These are phyloP conservation scores for Claviceps sp. DNA, from an alignment of 2,329 filamentous ascomycete genomes.

Conservation along the genomic window DNA sequence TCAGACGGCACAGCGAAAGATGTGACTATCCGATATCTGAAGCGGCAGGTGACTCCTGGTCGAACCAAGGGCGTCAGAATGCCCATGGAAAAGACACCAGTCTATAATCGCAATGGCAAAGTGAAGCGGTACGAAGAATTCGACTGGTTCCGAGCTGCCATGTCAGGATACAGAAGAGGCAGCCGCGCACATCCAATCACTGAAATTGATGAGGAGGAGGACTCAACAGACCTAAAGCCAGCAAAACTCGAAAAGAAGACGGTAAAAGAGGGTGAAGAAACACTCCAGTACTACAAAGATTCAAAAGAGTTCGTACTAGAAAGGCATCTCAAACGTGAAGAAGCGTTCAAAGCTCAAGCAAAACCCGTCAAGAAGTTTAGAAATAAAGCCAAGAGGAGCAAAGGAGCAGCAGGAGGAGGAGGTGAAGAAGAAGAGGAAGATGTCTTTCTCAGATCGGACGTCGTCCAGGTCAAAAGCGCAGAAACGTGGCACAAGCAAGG, in stretches of 20 bases:
- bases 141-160: constrained; percentile 78
- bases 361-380: constrained; percentile 62
- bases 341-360: constrained; percentile 62
- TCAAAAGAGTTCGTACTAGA: constrained; percentile 76
- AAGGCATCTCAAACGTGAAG: constrained; percentile 79
- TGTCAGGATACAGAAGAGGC: constrained; percentile 55
- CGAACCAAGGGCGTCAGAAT: constrained; percentile 79
- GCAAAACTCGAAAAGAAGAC: constrained; percentile 61
- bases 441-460: constrained; percentile 66
- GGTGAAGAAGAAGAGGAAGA: constrained; percentile 54
- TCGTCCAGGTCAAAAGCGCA: constrained; percentile 74
- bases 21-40: constrained; percentile 83
- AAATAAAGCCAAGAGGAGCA: constrained; percentile 60
- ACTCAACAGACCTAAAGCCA: constrained; percentile 61
- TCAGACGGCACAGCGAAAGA: constrained; percentile 84
- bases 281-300: constrained; percentile 76
- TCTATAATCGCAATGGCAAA: constrained; percentile 67
- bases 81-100: constrained; percentile 62
- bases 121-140: constrained; percentile 62
- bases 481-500: constrained; percentile 99
- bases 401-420: constrained; percentile 14
- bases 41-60: constrained; percentile 67
- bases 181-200: constrained; percentile 41
- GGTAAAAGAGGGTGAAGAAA: constrained; percentile 62
- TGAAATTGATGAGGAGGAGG: constrained; percentile 65